Evolutionary conservation across 768 basidiomycete species (phyloP).

Genomic region (Trametes gibbosa): DNA sequence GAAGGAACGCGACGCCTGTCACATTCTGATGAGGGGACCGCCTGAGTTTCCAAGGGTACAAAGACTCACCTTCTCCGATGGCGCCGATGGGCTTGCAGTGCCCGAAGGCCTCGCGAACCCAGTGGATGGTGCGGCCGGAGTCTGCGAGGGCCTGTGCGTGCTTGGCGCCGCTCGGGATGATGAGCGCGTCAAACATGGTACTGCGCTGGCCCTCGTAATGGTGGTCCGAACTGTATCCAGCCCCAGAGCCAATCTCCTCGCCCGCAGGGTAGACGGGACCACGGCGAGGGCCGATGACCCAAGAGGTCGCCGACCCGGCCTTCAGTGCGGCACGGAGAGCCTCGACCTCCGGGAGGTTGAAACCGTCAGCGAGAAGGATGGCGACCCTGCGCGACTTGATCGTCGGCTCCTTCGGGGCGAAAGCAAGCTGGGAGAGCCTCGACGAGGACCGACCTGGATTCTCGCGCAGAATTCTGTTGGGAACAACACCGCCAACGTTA

Average conservation of each 20-base stretch:
- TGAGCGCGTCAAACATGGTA: slow-evolving; percentile 79
- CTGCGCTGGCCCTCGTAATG: slow-evolving; percentile 77
- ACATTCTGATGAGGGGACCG: not conserved
- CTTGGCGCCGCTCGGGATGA: slow-evolving; percentile 68
- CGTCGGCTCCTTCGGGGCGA: slow-evolving; percentile 51
- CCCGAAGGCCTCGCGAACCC: slow-evolving; percentile 81
- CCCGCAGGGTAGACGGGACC: slow-evolving; percentile 45
- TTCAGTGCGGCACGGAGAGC: slow-evolving; percentile 54
- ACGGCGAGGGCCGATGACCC: slow-evolving; percentile 66
- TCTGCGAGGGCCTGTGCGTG: slow-evolving; percentile 55
- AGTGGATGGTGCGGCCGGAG: slow-evolving; percentile 76
- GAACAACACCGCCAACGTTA: slow-evolving; percentile 60
- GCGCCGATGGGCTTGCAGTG: slow-evolving; percentile 85
- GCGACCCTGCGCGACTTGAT: slow-evolving; percentile 71
- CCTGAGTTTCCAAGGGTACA: not conserved
- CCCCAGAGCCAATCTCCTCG: slow-evolving; percentile 24
- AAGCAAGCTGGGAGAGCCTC: slow-evolving; percentile 60
- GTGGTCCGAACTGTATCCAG: slow-evolving; percentile 56
- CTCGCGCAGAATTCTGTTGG: slow-evolving; percentile 44
- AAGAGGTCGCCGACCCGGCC: slow-evolving; percentile 53
- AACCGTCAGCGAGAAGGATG: slow-evolving; percentile 74
- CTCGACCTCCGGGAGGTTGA: slow-evolving; percentile 57
- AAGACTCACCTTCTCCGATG: slow-evolving; percentile 55
- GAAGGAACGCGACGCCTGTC: slow-evolving; percentile 48
- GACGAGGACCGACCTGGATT: slow-evolving; percentile 59